phyloP scores from a whole-genome alignment of 1,284 basidiomycete genomes.

The Papiliotrema flavescens region DNA sequence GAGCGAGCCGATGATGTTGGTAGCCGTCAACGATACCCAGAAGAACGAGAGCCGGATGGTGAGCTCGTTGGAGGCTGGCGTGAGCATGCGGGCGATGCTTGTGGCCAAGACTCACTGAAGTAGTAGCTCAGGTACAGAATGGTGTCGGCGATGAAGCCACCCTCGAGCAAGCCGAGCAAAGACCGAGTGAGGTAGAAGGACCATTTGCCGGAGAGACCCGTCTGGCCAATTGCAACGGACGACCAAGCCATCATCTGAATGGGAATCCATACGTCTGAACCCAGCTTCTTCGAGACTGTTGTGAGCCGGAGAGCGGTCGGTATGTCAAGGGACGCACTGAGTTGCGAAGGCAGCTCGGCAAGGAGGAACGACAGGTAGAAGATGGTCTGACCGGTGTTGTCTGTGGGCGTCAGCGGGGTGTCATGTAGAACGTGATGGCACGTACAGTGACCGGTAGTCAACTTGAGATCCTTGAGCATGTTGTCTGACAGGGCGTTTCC shows the following conservation, averaged over 20 bases:
- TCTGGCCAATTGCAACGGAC: constrained; percentile 33
- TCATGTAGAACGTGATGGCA: background rate
- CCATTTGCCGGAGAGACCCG: constrained; percentile 21
- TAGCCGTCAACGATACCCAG: constrained; percentile 38
- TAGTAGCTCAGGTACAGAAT: constrained; percentile 49
- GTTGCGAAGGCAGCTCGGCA: constrained; percentile 45
- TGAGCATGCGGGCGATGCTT: no score
- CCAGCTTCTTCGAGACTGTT: constrained; percentile 45
- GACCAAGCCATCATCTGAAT: constrained; percentile 47
- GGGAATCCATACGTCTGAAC: constrained; percentile 47
- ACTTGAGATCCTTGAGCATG: constrained; percentile 41
- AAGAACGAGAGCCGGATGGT: constrained; percentile 46
- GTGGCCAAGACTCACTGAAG: constrained; percentile 23
- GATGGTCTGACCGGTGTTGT: constrained; percentile 43
- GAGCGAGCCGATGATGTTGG: constrained; percentile 36
- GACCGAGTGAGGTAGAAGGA: constrained; percentile 42
- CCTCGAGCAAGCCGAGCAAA: constrained; percentile 45
- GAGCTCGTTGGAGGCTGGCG: constrained; percentile 32
- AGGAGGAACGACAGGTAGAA: constrained; percentile 36
- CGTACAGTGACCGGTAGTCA: constrained; percentile 42
- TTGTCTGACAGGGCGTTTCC: constrained; percentile 44
- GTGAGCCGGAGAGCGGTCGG: background rate
- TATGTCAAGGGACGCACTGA: constrained; percentile 17
- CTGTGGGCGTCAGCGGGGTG: background rate
- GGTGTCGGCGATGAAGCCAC: constrained; percentile 48